A percentile compares a stretch with the other conserved stretches of the same genome.
These are phyloP conservation scores for Hymenoscyphus albidus DNA, from an alignment of 2,329 filamentous ascomycete species.

Conservation along the genomic window DNA sequence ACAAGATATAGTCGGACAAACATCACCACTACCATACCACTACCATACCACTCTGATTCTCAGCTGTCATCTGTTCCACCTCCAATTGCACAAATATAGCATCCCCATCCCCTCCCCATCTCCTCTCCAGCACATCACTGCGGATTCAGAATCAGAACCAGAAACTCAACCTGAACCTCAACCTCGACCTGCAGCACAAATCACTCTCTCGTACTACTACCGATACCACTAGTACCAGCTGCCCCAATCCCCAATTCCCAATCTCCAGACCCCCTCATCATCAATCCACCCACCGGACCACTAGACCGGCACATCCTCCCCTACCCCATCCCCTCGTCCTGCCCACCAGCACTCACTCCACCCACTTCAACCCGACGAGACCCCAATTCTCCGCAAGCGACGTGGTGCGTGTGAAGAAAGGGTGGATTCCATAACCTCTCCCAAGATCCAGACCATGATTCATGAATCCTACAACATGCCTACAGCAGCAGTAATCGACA, in stretches of 20 bases:
- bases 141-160: too few relatives aligned
- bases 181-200: not conserved
- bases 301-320: not conserved
- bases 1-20: slow-evolving; percentile 1
- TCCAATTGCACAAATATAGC: not conserved
- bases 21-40: not conserved
- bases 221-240: not conserved
- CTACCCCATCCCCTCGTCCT: too few relatives aligned
- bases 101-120: not conserved
- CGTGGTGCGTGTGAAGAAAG: not conserved
- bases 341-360: too few relatives aligned
- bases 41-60: not conserved
- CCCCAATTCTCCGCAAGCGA: slow-evolving; percentile 3
- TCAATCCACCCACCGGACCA: not conserved
- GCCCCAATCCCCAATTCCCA: not conserved
- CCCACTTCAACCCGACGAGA: slow-evolving; percentile 1
- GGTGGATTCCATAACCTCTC: not conserved
- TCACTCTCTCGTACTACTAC: not conserved
- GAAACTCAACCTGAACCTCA: too few relatives aligned
- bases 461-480: slow-evolving; percentile 13
- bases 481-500: slow-evolving; percentile 10
- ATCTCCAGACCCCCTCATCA: not conserved
- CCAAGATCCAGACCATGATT: slow-evolving; percentile 7
- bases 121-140: too few relatives aligned
- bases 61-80: not conserved